phyloP scores from a whole-genome alignment of 129 eudicot species.

The Oenanthe sinensis region DNA sequence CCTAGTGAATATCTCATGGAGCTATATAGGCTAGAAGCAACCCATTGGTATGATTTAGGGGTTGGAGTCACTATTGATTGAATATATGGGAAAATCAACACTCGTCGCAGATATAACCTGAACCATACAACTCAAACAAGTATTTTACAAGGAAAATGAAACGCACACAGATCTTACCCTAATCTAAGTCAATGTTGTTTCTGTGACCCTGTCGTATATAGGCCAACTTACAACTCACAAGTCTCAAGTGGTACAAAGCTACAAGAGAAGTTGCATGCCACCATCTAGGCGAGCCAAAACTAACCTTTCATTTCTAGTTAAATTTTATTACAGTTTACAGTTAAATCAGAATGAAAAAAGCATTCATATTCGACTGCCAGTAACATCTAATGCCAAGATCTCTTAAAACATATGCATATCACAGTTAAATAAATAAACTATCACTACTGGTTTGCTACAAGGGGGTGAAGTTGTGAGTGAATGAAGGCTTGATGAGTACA shows the following conservation, averaged over 20 bases:
- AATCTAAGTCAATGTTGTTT: no score
- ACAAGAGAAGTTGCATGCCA: neutral
- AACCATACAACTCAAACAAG: neutral
- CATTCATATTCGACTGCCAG: no score
- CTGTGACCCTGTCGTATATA: neutral
- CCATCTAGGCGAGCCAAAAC: neutral
- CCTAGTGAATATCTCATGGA: constrained; percentile 12
- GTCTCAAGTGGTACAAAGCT: neutral
- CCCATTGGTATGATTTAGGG: neutral
- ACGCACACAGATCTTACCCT: neutral
- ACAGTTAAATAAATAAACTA: neutral
- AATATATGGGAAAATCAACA: neutral
- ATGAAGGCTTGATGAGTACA: neutral
- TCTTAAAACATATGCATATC: no score
- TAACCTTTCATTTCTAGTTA: neutral
- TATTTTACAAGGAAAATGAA: neutral
- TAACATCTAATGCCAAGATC: no score
- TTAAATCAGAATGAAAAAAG: neutral
- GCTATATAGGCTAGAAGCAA: neutral
- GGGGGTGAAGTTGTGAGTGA: neutral
- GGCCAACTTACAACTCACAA: neutral
- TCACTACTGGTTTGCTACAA: neutral
- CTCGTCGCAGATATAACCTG: neutral
- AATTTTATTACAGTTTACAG: neutral
- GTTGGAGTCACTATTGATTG: neutral